Evolutionary conservation across 176 grass and related monocot genomes (phyloP).

Genomic region (Puccinellia tenuiflora): DNA sequence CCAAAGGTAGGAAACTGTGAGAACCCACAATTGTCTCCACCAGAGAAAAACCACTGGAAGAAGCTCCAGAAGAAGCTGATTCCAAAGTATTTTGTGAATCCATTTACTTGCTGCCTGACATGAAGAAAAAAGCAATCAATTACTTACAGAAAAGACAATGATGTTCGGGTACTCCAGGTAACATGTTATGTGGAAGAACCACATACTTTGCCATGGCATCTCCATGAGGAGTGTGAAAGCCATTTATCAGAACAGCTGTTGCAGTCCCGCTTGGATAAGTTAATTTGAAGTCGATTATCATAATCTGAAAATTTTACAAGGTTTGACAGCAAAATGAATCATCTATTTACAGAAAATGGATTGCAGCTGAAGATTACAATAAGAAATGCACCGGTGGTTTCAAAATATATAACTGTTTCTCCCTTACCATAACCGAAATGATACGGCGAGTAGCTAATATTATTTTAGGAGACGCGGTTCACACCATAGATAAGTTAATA

Average conservation of each 20-base stretch:
- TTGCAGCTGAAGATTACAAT: not conserved
- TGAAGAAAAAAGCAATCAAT: conserved; percentile 14
- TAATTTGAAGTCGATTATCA: conserved; percentile 91
- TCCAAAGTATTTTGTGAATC: conserved; percentile 79
- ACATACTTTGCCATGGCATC: conserved; percentile 79
- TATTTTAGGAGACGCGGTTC: not conserved
- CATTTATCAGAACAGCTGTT: conserved; percentile 97
- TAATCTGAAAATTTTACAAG: conserved; percentile 61
- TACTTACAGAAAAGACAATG: not conserved
- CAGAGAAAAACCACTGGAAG: conserved; percentile 98
- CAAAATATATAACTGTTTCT: not conserved
- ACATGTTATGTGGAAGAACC: conserved; percentile 5
- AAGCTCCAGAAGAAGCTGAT: conserved; percentile 96
- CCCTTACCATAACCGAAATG: not conserved
- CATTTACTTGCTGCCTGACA: conserved; percentile 82
- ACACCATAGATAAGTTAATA: not conserved
- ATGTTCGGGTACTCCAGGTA: not conserved
- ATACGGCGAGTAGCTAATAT: not conserved
- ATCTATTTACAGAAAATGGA: not conserved
- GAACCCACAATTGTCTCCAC: conserved; percentile 81
- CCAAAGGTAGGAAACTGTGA: conserved; percentile 95
- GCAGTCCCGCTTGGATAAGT: conserved; percentile 98
- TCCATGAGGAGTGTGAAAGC: conserved; percentile 85
- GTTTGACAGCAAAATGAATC: conserved; percentile 1
- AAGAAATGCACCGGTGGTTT: not conserved